Evolutionary conservation across 176 grass and related monocot genomes (phyloP), one percentile per base, ranked within the genome.

Genomic region (Puccinellia tenuiflora): DNA sequence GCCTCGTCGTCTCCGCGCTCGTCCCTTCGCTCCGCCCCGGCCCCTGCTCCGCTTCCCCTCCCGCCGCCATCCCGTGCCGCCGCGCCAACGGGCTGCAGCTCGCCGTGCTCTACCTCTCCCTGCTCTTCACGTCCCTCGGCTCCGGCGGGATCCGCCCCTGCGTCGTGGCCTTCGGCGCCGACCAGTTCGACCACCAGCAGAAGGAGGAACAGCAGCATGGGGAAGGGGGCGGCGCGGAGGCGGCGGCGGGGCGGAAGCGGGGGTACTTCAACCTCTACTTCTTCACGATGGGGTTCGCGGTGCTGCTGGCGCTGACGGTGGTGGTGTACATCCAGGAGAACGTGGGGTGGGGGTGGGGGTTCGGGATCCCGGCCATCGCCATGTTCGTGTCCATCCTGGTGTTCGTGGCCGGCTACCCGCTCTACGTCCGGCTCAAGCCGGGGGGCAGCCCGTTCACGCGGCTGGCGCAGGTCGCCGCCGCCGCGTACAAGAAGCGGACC

Each of bases 191-290:
- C 4, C 45, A 75, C 4, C 45, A 75, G 7, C 33, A 85, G 12
- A 11, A 79, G 10, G 1, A 68, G 7, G 52, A 70, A 12, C 11
- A 68, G n/a, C 11, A 68, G 35, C 35, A 15, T 4, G 39, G 28
- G 5, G 39, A 34, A 4, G 64, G 30, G 12, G 81, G 24, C 18
- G 76, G 69, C 31, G 46, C 43, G 63, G 80, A 40, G 68, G 37
- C 83, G 28, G 69, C 5, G 68, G 73, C 42, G n/a, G 85, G 63
- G 67, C 15, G 48, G 80, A 89, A 88, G 83, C 79, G 87, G 73
- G 76, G 22, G 21, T 94, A 86, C 85, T 97, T 97, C 83, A 97
- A 94, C 86, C 78, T 97, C 72, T 97, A 92, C 85, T 97, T 92
- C 89, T 92, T 97, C 85, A 78, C 63, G 0, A 86, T 90, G 85